Base-by-base conservation (phyloP, 2,329 filamentous ascomycete species). In the Epichloe amarillans region DNA sequence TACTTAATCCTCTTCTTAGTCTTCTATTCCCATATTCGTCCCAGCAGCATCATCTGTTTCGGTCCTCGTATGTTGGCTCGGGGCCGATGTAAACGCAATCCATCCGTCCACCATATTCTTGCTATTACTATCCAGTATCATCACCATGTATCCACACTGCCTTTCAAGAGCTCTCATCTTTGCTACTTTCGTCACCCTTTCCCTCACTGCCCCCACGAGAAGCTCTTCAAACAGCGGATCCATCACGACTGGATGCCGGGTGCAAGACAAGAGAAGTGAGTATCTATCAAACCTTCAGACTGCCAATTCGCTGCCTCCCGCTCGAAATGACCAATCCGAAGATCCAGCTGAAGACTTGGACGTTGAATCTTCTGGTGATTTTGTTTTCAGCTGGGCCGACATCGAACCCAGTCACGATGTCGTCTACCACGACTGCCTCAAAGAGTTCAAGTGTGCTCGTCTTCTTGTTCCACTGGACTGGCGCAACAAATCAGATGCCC, bases 381-480 rank as follows among this genome's bases (percentile, higher is more conserved):
- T 38, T 5, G 7, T 8, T 7, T 0, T 38, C 36, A 10, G n/a
- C 17, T 70, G 69, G 69, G 38, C 51, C 0, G 43, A 53, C 19
- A 55, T 72, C 46, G 58, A 55, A 12, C 67, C 70, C 2, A 63
- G 60, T 5, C 44, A 54, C 6, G 57, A 65, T 21, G 58, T 73
- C 21, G 55, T 61, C 2, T 73, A 67, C 50, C 63, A 67, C 19
- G 52, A 57, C 3, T 73, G 70, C 60, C 71, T 69, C 60, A 54
- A 56, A 11, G 57, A 52, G 2, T 61, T 63, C 51, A 60, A 63
- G 36, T 74, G 71, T 50, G 69, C 71, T 3, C 64, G 69, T 12
- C 67, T 73, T 15, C 41, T 58, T 0, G 66, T 72, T 4, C 70
- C 70, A 0, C 62, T 72, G 21, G 66, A 73, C 58, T 74, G 68